Evolutionary conservation across 2,329 filamentous ascomycete genomes (phyloP), one percentile per base, ranked within the genome.

Genomic region (Ophiostoma sp.): DNA sequence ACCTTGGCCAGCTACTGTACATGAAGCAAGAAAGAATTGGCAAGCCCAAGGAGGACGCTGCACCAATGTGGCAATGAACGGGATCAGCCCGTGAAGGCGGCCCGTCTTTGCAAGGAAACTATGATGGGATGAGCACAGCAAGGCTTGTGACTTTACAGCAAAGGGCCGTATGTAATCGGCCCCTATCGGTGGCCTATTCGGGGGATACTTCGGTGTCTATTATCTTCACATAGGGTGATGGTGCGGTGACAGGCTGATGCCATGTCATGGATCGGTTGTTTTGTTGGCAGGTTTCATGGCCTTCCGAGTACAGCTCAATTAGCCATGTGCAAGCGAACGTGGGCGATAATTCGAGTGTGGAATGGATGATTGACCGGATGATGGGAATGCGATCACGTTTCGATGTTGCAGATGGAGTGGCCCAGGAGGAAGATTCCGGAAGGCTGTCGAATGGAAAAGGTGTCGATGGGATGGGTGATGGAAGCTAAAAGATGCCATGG

Each of bases 301-400:
- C 44, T n/a, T 48, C 17, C 44, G 44, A 10, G 17, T n/a, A 6
- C 20, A 20, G 17, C 15, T 36, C 33, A 8, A 64, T 64, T 36
- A 20, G 33, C 33, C 33, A 64, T 64, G 33, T 64, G 31, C 60
- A 64, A 64, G 60, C 60, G 60, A 65, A 65, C 11, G 35, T 65
- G 62, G 7, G 27, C 27, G 27, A 13, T 41, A 8, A 3, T 36
- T 13, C 35, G 35, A 13, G 8, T 13, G 35, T 35, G 20, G 33
- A 23, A 23, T 36, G 33, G 52, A n/a, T 20, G 8, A 62, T 62
- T 7, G 13, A 27, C 6, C 57, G 57, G 57, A 62, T 33, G 27
- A 17, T 33, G 57, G 57, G 27, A 3, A 62, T 57, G 27, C 5
- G 15, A 33, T 62, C 57, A 62, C 23, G 27, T 31, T 62, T 33